A percentile compares a stretch with the other conserved stretches of the same genome.
phyloP scores from a whole-genome alignment of 2,329 filamentous ascomycete genomes.

The Ophiostoma pallidulum region DNA sequence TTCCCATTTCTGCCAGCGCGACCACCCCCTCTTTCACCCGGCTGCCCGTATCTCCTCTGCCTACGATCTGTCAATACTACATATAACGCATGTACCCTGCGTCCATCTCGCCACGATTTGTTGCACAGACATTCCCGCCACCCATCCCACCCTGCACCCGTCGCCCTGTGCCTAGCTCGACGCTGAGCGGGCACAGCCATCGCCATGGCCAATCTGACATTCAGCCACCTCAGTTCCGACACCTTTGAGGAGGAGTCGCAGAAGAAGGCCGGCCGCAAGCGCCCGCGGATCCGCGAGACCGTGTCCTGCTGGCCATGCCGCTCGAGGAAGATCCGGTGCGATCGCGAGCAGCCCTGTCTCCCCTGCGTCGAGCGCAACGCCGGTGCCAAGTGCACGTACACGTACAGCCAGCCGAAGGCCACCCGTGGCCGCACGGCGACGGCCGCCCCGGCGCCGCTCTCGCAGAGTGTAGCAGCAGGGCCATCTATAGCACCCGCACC shows the following conservation, averaged over 20 bases:
- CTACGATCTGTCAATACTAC: too few relatives aligned
- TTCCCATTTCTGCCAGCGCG: too few relatives aligned
- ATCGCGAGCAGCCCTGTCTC: slow-evolving; percentile 9
- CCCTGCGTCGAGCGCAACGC: slow-evolving; percentile 3
- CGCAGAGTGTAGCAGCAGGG: too few relatives aligned
- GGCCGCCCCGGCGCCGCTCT: too few relatives aligned
- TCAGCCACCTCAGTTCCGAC: slow-evolving; percentile 13
- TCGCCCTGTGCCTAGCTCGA: neutral
- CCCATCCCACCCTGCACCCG: neutral
- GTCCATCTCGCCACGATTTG: too few relatives aligned
- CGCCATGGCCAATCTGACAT: slow-evolving; percentile 9
- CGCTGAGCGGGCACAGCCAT: neutral
- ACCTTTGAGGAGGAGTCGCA: slow-evolving; percentile 10
- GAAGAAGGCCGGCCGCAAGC: slow-evolving; percentile 12
- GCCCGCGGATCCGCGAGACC: slow-evolving; percentile 7
- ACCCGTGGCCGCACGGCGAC: neutral
- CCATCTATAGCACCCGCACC: too few relatives aligned
- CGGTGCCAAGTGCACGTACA: slow-evolving; percentile 6
- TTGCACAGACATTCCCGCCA: too few relatives aligned
- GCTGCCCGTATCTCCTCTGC: too few relatives aligned
- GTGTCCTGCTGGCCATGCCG: slow-evolving; percentile 12
- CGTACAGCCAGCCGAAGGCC: slow-evolving; percentile 4
- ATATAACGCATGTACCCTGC: too few relatives aligned
- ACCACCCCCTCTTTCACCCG: too few relatives aligned
- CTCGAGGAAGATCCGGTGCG: slow-evolving; percentile 9